Evolutionary conservation across 495 filamentous ascomycete species (phyloP), one percentile per base, ranked within the genome.

Genomic region (Penicillium mononematosum): DNA sequence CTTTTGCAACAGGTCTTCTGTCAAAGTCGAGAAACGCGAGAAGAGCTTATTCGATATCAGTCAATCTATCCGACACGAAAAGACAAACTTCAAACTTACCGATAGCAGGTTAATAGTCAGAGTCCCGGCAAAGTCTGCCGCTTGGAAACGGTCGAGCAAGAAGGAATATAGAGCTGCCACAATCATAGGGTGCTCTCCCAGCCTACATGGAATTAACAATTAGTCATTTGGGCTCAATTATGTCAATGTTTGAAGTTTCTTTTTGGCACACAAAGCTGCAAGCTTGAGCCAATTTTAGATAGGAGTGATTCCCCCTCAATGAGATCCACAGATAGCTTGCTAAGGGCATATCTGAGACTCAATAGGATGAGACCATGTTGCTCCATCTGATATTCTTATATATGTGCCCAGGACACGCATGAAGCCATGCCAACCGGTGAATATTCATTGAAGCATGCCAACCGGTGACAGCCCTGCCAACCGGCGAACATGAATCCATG

Each of bases 51-150:
- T 46, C 19, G 45, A 17, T 51, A 43, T 74, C 52, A 47, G 53
- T 45, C 19, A 29, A 19, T 24, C 63, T 41, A 27, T n/a, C 36
- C 29, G 12, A 34, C 31, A n/a, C 36, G 14, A n/a, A 45, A 41
- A 25, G 4, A 32, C 45, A 12, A 7, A 20, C 9, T 2, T 29
- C 8, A 32, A 25, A 63, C 60, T 64, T 67, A 82, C 81, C 65
- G 83, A 83, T 1, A 94, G 78, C 20, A 90, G 82, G 20, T 80
- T 84, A 41, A 83, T 76, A 8, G 85, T 76, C 19, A 94, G 69
- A 29, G 76, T 70, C 0, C 87, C 85, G 58, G 84, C 81, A 58
- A 80, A 82, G 59, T 92, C 89, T 24, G 81, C 77, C 6, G 82
- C 77, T 59, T 85, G 84, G 55, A 86, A 81, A 5, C 88, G 83